Percentiles rank a stretch among this genome's conserved stretches.
phyloP scores from a whole-genome alignment of 495 filamentous ascomycete genomes.

The Hypoxylon fuscum region DNA sequence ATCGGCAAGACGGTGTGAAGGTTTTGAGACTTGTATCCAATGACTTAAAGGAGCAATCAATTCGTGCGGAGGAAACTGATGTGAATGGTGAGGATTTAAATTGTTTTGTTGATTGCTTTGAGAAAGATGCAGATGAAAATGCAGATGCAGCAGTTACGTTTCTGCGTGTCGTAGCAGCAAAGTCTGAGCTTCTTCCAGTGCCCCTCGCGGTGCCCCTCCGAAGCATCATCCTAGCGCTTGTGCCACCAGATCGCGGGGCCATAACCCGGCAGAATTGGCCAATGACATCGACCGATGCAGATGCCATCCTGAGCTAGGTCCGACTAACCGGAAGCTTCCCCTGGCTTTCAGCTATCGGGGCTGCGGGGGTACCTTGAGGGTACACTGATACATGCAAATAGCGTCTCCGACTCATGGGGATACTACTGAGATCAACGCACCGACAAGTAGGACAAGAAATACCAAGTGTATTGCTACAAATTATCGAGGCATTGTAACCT shows the following conservation, averaged over 20 bases:
- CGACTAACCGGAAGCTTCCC: neutral
- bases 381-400: too few relatives aligned
- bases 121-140: slow-evolving; percentile 6
- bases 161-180: neutral
- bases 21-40: slow-evolving; percentile 28
- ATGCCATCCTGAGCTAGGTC: slow-evolving; percentile 7
- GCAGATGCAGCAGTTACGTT: neutral
- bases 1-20: slow-evolving; percentile 15
- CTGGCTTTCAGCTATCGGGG: too few relatives aligned
- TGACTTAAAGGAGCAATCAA: slow-evolving; percentile 30
- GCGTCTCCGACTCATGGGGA: too few relatives aligned
- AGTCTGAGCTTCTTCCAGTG: neutral
- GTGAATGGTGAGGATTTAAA: slow-evolving; percentile 12
- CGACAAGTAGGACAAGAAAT: too few relatives aligned
- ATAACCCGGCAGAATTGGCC: slow-evolving; percentile 31
- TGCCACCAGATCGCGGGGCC: slow-evolving; percentile 19
- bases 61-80: slow-evolving; percentile 10
- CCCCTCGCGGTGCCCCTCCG: neutral
- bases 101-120: slow-evolving; percentile 18
- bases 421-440: too few relatives aligned
- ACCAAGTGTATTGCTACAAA: too few relatives aligned
- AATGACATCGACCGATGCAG: slow-evolving; percentile 30
- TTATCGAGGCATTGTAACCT: neutral
- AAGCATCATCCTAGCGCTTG: neutral
- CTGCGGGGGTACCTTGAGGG: too few relatives aligned